Evolutionary conservation across 1,284 basidiomycete genomes (phyloP).

Genomic region (Filobasidium uniguttulatum): DNA sequence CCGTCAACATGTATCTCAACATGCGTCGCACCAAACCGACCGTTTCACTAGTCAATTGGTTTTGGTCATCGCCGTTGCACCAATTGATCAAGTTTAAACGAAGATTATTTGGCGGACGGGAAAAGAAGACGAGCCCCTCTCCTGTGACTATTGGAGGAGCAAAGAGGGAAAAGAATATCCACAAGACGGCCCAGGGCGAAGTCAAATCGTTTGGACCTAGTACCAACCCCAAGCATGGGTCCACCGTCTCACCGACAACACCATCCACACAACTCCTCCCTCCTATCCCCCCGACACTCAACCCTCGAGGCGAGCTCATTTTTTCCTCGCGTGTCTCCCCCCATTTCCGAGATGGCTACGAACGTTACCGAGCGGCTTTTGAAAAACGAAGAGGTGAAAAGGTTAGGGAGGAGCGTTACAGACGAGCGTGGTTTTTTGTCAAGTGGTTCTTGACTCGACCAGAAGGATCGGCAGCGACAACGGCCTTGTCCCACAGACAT

Average conservation of each 20-base stretch:
- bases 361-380: constrained; percentile 80
- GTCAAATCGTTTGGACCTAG: background rate
- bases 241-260: no score
- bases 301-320: constrained; percentile 90
- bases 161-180: no score
- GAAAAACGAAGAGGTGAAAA: constrained; percentile 64
- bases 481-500: no score
- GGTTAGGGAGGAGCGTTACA: constrained; percentile 22
- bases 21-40: no score
- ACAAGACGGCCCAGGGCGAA: no score
- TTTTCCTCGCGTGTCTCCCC: constrained; percentile 79
- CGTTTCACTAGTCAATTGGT: no score
- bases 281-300: constrained; percentile 72
- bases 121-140: no score
- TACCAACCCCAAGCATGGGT: background rate
- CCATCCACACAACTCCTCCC: constrained; percentile 28
- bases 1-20: constrained; percentile 94
- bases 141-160: no score
- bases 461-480: no score
- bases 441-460: background rate
- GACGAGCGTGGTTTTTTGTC: constrained; percentile 9
- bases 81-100: no score
- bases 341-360: constrained; percentile 77
- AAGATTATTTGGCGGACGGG: no score
- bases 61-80: no score